Base-by-base conservation (phyloP, 2,329 filamentous ascomycete genomes). In the Fusarium papillatum region DNA sequence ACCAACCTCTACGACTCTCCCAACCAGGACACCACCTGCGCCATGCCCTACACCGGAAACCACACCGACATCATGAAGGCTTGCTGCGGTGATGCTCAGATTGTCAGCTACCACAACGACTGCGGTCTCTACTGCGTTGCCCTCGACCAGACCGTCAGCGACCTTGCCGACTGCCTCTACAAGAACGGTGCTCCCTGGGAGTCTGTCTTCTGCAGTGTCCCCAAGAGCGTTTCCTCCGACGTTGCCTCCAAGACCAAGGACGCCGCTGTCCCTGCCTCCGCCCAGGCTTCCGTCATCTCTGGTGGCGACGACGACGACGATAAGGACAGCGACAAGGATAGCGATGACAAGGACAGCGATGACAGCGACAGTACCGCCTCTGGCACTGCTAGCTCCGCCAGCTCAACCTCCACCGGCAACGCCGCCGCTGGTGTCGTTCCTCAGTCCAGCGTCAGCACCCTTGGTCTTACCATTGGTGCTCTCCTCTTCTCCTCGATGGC, bases 81-180 rank as follows among this genome's bases (percentile, higher is more conserved):
- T 26, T 90, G 88, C 85, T 90, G 88, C 78, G 81, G 83, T 14
- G 74, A 82, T 13, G 85, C 87, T 64, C 79, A 84, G 26, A 82
- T 89, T 34, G 80, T 86, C 61, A 81, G 81, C 74, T 89, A 89
- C 85, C 82, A 86, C 77, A 76, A 85, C 78, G 81, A 84, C 77
- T 90, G 88, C 82, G 87, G 86, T 19, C 76, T 89, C 70, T 90
- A 89, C 86, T 90, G 88, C 76, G 85, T 81, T 7, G 81, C 82
- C 63, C 59, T 81, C 26, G 82, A 75, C 74, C 76, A 83, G 81
- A 81, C 76, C 60, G 73, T 79, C 67, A 78, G 60, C 64, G 77
- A 82, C 36, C 80, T 83, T 38, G 62, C 73, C 16, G 48, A 76
- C 29, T 90, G 88, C 74, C 79, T 89, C 17, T 81, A 75, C 61